Percentiles rank a stretch among this genome's conserved stretches.
Evolutionary conservation across 257 asterid species (phyloP).

Genomic region (Nicotiana noctiflora): DNA sequence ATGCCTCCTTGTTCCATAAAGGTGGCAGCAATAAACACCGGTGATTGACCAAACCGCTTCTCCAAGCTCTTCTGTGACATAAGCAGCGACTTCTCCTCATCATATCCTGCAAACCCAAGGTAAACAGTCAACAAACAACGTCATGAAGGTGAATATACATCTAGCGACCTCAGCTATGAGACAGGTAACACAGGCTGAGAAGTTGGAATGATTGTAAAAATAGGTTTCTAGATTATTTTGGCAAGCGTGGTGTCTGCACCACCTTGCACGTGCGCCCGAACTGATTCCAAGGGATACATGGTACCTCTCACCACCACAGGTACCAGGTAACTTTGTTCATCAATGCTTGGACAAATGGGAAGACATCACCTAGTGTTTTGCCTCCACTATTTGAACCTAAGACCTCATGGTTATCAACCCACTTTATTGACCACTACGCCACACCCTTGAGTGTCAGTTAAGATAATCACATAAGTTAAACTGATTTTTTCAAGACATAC

Average conservation of each 20-base stretch:
- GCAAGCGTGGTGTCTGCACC: too few species aligned
- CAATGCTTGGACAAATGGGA: too few species aligned
- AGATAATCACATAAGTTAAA: background rate
- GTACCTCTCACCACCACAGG: too few species aligned
- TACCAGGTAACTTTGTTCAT: too few species aligned
- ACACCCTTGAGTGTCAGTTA: background rate
- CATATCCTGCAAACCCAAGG: constrained; percentile 55
- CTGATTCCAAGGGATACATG: too few species aligned
- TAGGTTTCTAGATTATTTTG: background rate
- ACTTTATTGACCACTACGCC: too few species aligned
- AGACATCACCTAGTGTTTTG: too few species aligned
- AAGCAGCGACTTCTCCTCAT: constrained; percentile 80
- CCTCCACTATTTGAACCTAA: too few species aligned
- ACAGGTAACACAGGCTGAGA: background rate
- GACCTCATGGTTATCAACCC: too few species aligned
- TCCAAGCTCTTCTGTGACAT: constrained; percentile 93
- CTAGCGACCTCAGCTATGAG: background rate
- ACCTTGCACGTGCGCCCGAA: too few species aligned
- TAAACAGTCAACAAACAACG: background rate
- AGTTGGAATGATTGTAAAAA: background rate
- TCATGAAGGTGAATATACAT: background rate
- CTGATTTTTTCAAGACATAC: background rate
- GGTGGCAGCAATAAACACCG: constrained; percentile 89
- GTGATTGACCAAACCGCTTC: constrained; percentile 93
- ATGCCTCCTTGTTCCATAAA: constrained; percentile 92